Evolutionary conservation across 2,329 filamentous ascomycete genomes (phyloP), one percentile per base, ranked within the genome.

Genomic region (Salinomyces thailandicus): DNA sequence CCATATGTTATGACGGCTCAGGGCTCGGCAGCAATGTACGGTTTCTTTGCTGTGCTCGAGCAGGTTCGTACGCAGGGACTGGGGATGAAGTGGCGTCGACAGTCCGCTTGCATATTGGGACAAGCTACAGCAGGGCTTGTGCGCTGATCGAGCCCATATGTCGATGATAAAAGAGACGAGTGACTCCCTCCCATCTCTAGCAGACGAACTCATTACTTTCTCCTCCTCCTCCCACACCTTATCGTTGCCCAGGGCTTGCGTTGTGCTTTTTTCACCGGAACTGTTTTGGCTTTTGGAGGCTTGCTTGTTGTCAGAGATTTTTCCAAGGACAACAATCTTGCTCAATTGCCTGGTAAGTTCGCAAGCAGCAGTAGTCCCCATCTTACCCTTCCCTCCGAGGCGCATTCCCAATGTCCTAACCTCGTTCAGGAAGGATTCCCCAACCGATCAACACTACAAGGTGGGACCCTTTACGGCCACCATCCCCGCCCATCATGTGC

Each of bases 401-500:
- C n/a, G n/a, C n/a, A n/a, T n/a, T n/a, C n/a, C n/a, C n/a, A n/a
- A n/a, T n/a, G n/a, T n/a, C n/a, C n/a, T n/a, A n/a, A n/a, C n/a
- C n/a, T n/a, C n/a, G n/a, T n/a, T n/a, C n/a, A n/a, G n/a, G n/a
- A n/a, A n/a, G n/a, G n/a, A n/a, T n/a, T n/a, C n/a, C n/a, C n/a
- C n/a, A n/a, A n/a, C n/a, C n/a, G n/a, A n/a, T n/a, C n/a, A n/a
- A n/a, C n/a, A n/a, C n/a, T n/a, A n/a, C n/a, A n/a, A 11, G 14
- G 13, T 5, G n/a, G n/a, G n/a, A n/a, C n/a, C n/a, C n/a, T n/a
- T n/a, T n/a, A n/a, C n/a, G n/a, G n/a, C 29, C n/a, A n/a, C n/a
- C n/a, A n/a, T n/a, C n/a, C n/a, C n/a, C n/a, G n/a, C 18, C 26
- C 36, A 47, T 31, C 32, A 53, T 53, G 51, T 53, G 51, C 35